These are phyloP conservation scores for Vigna hirtella DNA, from an alignment of 306 rosid genomes.

Conservation along the genomic window DNA sequence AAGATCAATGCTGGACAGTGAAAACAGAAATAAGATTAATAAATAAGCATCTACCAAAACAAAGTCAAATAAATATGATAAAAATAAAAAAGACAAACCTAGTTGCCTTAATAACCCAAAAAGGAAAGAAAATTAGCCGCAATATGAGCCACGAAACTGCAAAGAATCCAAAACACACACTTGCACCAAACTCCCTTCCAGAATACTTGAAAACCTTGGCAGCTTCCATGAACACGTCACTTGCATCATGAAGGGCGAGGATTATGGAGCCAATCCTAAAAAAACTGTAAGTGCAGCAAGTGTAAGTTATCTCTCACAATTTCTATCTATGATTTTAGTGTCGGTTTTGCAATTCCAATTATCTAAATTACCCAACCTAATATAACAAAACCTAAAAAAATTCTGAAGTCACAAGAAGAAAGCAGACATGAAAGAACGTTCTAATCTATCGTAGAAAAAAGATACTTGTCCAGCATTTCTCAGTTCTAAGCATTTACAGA, in stretches of 20 bases:
- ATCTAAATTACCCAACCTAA: conserved; percentile 31
- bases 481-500: conserved; percentile 30
- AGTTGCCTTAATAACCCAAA: conserved; percentile 87
- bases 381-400: conserved; percentile 27
- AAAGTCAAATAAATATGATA: conserved; percentile 42
- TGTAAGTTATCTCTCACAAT: conserved; percentile 40
- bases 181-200: conserved; percentile 86
- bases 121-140: conserved; percentile 85
- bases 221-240: conserved; percentile 96
- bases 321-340: conserved; percentile 23
- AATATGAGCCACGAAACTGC: conserved; percentile 84
- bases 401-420: neutral
- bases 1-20: conserved; percentile 77
- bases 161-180: conserved; percentile 83
- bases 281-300: conserved; percentile 64
- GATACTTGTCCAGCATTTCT: conserved; percentile 11
- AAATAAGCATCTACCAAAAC: conserved; percentile 37
- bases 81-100: conserved; percentile 63
- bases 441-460: neutral
- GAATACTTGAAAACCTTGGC: conserved; percentile 97
- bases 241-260: conserved; percentile 95
- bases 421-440: conserved; percentile 23
- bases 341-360: conserved; percentile 32
- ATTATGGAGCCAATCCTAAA: conserved; percentile 83
- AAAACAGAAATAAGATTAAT: conserved; percentile 49